A percentile compares a stretch with the other conserved stretches of the same genome.
These are phyloP conservation scores for Fusarium torulosum DNA, from an alignment of 2,329 filamentous ascomycete genomes.

Conservation along the genomic window DNA sequence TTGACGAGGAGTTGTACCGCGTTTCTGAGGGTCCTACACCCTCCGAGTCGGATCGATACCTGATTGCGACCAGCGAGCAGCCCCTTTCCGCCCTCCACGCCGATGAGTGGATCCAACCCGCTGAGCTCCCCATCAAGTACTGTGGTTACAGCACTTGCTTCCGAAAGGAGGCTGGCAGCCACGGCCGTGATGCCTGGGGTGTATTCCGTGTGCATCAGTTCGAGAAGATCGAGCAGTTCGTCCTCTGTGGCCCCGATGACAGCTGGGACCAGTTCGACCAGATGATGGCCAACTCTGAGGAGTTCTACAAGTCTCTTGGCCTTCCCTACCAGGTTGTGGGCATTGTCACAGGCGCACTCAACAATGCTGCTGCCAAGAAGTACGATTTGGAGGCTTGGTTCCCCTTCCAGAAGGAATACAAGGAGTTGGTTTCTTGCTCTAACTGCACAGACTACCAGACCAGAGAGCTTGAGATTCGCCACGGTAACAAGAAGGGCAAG, in stretches of 20 bases:
- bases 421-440: conserved; percentile 96
- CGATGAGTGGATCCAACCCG: conserved; percentile 89
- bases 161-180: conserved; percentile 92
- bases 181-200: conserved; percentile 91
- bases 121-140: conserved; percentile 88
- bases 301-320: conserved; percentile 91
- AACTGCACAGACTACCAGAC: conserved; percentile 99
- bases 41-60: conserved; percentile 87
- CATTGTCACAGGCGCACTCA: conserved; percentile 96
- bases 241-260: conserved; percentile 85
- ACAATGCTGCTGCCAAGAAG: conserved; percentile 84
- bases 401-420: conserved; percentile 96
- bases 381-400: conserved; percentile 97
- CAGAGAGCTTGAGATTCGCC: conserved; percentile 91
- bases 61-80: conserved; percentile 88
- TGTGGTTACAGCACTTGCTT: conserved; percentile 92
- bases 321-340: conserved; percentile 92
- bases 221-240: conserved; percentile 89
- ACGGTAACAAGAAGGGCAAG: conserved; percentile 77
- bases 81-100: conserved; percentile 93
- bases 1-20: conserved; percentile 98
- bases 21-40: conserved; percentile 88
- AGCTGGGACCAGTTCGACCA: conserved; percentile 94
- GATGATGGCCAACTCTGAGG: conserved; percentile 92
- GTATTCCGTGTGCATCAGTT: conserved; percentile 99